Evolutionary conservation across 2,329 filamentous ascomycete species (phyloP).

Genomic region (Exserohilum turcica): DNA sequence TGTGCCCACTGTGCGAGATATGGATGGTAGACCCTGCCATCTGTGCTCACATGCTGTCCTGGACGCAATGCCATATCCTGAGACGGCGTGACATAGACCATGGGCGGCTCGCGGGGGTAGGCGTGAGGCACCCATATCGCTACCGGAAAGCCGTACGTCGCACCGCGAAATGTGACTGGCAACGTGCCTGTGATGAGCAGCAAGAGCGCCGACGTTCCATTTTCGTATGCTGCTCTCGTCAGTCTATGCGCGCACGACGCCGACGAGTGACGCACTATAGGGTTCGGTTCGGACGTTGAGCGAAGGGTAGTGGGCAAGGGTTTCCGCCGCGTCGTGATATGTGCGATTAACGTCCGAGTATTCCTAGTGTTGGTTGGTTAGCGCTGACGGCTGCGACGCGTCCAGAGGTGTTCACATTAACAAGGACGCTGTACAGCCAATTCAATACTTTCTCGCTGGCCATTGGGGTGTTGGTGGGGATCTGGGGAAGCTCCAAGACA

Average conservation of each 20-base stretch:
- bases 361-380: conserved; percentile 64
- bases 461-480: conserved; percentile 45
- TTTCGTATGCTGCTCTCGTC: conserved; percentile 73
- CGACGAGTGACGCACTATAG: conserved; percentile 71
- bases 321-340: conserved; percentile 87
- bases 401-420: conserved; percentile 44
- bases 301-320: conserved; percentile 77
- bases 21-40: conserved; percentile 93
- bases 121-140: conserved; percentile 91
- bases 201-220: conserved; percentile 83
- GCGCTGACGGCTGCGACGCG: background rate
- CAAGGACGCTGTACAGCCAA: conserved; percentile 92
- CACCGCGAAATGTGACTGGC: conserved; percentile 88
- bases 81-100: conserved; percentile 87
- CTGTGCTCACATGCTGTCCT: conserved; percentile 91
- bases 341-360: conserved; percentile 92
- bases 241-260: conserved; percentile 12
- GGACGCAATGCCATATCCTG: conserved; percentile 87
- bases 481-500: conserved; percentile 5
- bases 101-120: conserved; percentile 83
- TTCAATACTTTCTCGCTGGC: conserved; percentile 89
- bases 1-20: conserved; percentile 89
- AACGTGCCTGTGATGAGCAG: conserved; percentile 85
- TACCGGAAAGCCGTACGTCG: conserved; percentile 87
- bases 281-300: conserved; percentile 89